These are phyloP conservation scores for Adansonia digitata DNA, from an alignment of 345 rosid genomes.

Conservation along the genomic window DNA sequence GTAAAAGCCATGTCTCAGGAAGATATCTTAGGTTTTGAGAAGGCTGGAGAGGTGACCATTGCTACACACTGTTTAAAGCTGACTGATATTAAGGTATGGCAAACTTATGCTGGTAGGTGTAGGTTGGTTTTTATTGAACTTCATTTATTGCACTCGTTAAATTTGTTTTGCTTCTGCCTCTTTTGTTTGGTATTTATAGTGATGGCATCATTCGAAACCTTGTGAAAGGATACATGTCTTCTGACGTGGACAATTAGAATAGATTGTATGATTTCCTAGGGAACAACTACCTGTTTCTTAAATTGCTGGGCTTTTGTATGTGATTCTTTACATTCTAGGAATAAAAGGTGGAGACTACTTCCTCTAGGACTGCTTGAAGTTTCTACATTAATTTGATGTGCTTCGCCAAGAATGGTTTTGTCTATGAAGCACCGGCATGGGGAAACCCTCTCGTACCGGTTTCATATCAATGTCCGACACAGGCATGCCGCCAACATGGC, in stretches of 20 bases:
- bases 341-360: too few relatives aligned
- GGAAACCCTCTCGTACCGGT: too few relatives aligned
- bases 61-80: constrained; percentile 60
- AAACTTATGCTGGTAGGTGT: background rate
- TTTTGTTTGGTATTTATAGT: background rate
- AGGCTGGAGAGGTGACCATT: constrained; percentile 72
- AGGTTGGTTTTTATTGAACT: background rate
- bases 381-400: constrained; percentile 3
- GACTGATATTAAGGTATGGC: constrained; percentile 78
- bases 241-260: too few relatives aligned
- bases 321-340: background rate
- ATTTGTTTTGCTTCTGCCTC: background rate
- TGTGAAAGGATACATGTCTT: too few relatives aligned
- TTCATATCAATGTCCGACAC: too few relatives aligned
- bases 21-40: constrained; percentile 71
- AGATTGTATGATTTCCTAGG: too few relatives aligned
- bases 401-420: background rate
- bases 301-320: background rate
- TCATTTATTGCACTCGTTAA: background rate
- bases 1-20: constrained; percentile 81
- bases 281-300: background rate
- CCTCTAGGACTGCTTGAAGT: background rate
- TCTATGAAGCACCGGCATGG: too few relatives aligned
- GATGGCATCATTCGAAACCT: too few relatives aligned
- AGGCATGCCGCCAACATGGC: too few relatives aligned